phyloP scores from a whole-genome alignment of 345 rosid genomes.

The Sisymbrium altissimum region DNA sequence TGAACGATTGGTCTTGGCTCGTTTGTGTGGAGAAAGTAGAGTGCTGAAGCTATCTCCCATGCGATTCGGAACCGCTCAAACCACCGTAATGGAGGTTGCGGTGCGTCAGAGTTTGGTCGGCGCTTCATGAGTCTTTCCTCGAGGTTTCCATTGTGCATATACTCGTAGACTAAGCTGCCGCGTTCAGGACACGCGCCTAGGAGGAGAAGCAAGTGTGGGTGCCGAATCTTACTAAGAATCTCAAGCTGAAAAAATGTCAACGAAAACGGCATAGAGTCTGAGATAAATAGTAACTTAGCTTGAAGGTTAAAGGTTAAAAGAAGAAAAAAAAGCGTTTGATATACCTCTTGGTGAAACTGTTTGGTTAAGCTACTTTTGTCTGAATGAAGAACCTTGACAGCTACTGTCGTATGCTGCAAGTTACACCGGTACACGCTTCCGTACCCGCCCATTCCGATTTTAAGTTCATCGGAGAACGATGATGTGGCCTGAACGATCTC shows the following conservation, averaged over 20 bases:
- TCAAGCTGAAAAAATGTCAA: constrained; percentile 55
- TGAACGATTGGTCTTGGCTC: constrained; percentile 78
- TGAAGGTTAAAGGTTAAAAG: not conserved
- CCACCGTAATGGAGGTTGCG: constrained; percentile 59
- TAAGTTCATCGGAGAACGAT: constrained; percentile 66
- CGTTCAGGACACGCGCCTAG: constrained; percentile 84
- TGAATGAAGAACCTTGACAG: constrained; percentile 83
- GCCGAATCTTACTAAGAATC: constrained; percentile 74
- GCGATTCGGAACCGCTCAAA: constrained; percentile 67
- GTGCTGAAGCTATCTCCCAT: constrained; percentile 87
- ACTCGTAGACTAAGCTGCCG: constrained; percentile 81
- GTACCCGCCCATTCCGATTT: constrained; percentile 76
- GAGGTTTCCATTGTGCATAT: constrained; percentile 84
- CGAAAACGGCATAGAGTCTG: not conserved
- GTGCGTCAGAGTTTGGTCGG: constrained; percentile 22
- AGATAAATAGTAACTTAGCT: not conserved
- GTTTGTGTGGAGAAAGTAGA: constrained; percentile 66
- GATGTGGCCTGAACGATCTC: constrained; percentile 78
- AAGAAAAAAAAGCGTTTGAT: not conserved
- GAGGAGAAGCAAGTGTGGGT: constrained; percentile 90
- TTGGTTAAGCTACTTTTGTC: constrained; percentile 49
- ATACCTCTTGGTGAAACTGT: constrained; percentile 85
- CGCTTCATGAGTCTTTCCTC: constrained; percentile 60
- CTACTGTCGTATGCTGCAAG: constrained; percentile 67
- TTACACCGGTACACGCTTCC: constrained; percentile 75